phyloP scores from a whole-genome alignment of 148 eudicot species.

The Arbutus unedo region DNA sequence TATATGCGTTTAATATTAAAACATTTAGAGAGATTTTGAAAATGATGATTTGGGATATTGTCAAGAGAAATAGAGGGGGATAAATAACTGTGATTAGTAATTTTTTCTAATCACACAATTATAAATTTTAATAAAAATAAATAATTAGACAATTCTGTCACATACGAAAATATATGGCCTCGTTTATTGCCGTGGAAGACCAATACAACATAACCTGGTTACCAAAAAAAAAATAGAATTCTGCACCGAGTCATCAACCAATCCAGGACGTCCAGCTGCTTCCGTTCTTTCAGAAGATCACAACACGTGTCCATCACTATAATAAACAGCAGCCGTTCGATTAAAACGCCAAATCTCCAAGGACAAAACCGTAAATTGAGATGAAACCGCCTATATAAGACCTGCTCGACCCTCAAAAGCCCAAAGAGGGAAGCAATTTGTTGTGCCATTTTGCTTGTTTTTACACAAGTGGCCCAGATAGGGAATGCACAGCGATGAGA shows the following conservation, averaged over 20 bases:
- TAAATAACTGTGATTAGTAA: too few relatives aligned
- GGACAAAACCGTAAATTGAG: background rate
- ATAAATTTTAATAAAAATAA: too few relatives aligned
- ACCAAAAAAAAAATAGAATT: too few relatives aligned
- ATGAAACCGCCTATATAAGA: background rate
- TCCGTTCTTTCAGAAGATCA: background rate
- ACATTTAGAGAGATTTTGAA: too few relatives aligned
- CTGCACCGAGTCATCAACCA: background rate
- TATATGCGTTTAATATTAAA: too few relatives aligned
- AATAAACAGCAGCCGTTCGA: background rate
- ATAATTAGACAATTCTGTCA: too few relatives aligned
- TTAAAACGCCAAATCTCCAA: background rate
- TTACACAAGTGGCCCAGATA: background rate
- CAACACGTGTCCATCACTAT: background rate
- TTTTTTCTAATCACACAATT: too few relatives aligned
- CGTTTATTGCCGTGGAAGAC: too few relatives aligned
- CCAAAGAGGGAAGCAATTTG: background rate
- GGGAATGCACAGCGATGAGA: conserved; percentile 83
- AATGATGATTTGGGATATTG: too few relatives aligned
- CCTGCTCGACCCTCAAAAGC: background rate
- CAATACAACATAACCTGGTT: too few relatives aligned
- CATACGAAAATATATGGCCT: too few relatives aligned
- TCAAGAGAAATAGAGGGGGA: too few relatives aligned
- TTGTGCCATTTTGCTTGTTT: background rate
- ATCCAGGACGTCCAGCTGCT: background rate